Evolutionary conservation across 1,284 basidiomycete species (phyloP).

Genomic region (Tilletia setariae): DNA sequence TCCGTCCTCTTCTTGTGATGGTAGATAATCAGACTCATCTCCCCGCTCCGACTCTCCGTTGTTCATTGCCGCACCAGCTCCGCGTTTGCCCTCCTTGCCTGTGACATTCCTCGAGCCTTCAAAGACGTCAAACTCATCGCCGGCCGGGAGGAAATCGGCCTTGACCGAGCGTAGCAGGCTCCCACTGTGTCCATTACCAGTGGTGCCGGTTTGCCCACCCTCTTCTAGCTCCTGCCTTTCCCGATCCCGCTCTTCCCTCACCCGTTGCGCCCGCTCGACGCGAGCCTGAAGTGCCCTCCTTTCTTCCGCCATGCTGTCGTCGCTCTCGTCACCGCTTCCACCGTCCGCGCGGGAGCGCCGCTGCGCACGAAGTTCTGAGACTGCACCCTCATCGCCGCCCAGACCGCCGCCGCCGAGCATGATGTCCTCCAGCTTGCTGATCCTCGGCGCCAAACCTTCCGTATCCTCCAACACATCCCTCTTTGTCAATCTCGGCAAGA

Average conservation of each 20-base stretch:
- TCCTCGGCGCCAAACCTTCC: conserved; percentile 67
- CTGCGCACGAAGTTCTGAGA: not conserved
- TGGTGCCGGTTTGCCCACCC: not conserved
- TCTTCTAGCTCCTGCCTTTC: not conserved
- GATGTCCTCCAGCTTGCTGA: conserved; percentile 68
- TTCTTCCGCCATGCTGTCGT: conserved; percentile 9
- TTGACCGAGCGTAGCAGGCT: not conserved
- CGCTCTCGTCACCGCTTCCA: conserved; percentile 6
- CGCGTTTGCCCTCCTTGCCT: conserved; percentile 1
- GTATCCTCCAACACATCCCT: conserved; percentile 84
- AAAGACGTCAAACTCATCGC: conserved; percentile 3
- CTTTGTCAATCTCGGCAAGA: conserved; percentile 82
- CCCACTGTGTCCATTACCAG: not conserved
- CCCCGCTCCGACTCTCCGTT: not conserved
- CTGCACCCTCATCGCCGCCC: not conserved
- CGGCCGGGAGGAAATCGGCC: conserved; percentile 1
- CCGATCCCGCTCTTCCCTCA: not conserved
- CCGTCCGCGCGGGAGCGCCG: not conserved
- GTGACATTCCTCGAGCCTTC: not conserved
- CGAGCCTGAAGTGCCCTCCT: not conserved
- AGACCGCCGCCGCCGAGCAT: not conserved
- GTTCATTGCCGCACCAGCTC: not conserved
- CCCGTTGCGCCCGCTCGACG: not conserved
- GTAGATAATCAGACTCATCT: not conserved
- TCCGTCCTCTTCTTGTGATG: conserved; percentile 17